Evolutionary conservation across 371 early-diverging fungal species (phyloP), one percentile per base, ranked within the genome.

Genomic region (Syncephalastrum contaminatum): DNA sequence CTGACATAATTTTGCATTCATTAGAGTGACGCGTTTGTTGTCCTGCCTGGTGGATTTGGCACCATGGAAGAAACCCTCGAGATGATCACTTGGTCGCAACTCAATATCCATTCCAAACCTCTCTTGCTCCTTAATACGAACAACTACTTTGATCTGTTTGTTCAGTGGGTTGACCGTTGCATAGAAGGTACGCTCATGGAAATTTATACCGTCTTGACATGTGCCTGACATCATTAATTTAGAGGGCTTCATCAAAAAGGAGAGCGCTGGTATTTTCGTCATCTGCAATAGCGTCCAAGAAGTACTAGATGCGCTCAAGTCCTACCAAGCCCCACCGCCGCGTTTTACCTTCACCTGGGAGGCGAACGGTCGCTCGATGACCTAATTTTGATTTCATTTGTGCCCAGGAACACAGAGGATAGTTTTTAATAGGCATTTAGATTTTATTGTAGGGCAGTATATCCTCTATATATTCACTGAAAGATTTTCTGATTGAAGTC

Each of bases 21-120:
- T 59, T 30, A 79, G 74, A 66, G 76, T 27, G 82, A 85, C 62
- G 94, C 89, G 0, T 95, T 94, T 65, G 71, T 94, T 16, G 86
- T 90, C 4, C 75, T 95, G 16, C 96, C 96, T 0, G 96, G 96
- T 27, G 96, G 96, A 1, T 85, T 59, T 43, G 60, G 54, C 20
- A 54, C 55, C 0, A 73, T 92, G 70, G 95, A 95, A 66, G 95
- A 94, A 61, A 74, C 92, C 57, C 67, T 93, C 8, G 94, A 94
- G 69, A 84, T 90, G 59, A 83, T 86, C 27, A 91, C 92, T 4
- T 93, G 93, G 95, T 88, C 90, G 12, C 83, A 88, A 52, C 60
- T 92, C 8, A 77, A 81, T 45, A 88, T 92, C 53, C 90, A 90
- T 54, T 61, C 70, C 27, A 92, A 90, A 61, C 92, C 90, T 10